Evolutionary conservation across 2,329 filamentous ascomycete species (phyloP), one percentile per base, ranked within the genome.

Genomic region (Fusarium lateritium): DNA sequence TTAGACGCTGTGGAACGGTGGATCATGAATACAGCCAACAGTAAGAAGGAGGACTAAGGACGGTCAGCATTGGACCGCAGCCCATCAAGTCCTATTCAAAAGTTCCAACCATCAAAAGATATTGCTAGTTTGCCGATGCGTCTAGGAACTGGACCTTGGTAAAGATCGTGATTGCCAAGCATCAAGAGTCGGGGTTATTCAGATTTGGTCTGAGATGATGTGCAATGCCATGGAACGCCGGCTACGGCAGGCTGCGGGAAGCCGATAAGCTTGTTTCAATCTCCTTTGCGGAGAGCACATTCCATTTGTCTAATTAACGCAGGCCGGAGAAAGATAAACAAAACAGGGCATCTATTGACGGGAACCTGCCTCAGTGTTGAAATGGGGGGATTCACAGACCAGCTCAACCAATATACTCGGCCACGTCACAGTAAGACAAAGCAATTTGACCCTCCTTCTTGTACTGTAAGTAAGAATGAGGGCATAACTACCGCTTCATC

Each of bases 201-300:
- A 65, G 49, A 59, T 51, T 56, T 33, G 11, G 28, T 17, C 38
- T 52, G 44, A 28, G 42, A 51, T 38, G 24, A 31, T 31, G 28
- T 31, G 28, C 44, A 40, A 43, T 66, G 44, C 53, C 46, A 56
- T 22, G 26, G 46, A 33, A 42, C 31, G 47, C 57, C 50, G n/a
- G 19, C 36, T 28, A 52, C 53, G 53, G 54, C 43, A 21, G 38
- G 34, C 51, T 64, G 65, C 67, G 67, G 67, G 62, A 68, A 65
- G 54, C 47, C 46, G 58, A 70, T 70, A 70, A 70, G 67, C 67
- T 70, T 70, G 67, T 70, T 70, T 68, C 39, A 45, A 44, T 63
- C 17, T 58, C 39, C 26, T 49, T 56, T 70, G 62, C n/a, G 43
- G 54, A 56, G 57, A 22, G 47, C 34, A 31, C 50, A 45, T 63